Evolutionary conservation across 805 yeast species (phyloP), one percentile per base, ranked within the genome.

Genomic region (Sugiyamaella chiloensis): DNA sequence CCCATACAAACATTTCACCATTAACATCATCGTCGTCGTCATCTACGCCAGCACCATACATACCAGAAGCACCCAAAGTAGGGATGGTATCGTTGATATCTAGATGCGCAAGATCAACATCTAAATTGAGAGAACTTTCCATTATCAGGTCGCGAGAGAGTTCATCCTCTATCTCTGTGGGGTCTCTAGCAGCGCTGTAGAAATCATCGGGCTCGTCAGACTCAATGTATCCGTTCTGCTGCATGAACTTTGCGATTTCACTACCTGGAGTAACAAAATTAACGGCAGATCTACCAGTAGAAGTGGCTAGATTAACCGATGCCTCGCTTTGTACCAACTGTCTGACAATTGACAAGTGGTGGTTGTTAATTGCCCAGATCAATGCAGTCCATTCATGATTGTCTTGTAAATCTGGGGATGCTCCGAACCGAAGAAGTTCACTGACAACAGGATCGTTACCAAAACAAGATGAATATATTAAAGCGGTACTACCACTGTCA

Each of bases 341-440:
- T 40, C 78, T 75, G 12, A 79, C 81, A 39, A 83, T 72, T 9
- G 74, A 72, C 50, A 75, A 63, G 46, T 79, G 78, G 46, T 80
- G 76, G 54, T 82, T 72, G 55, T 81, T 76, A 2, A 87, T 79
- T 0, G 95, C 90, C 96, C 96, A 87, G 93, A 86, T 87, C 39
- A 86, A 64, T 8, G 96, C 65, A 4, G 75, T 65, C 74, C 74
- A 71, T 41, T 64, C 66, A 46, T 60, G 60, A 34, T 60, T 60
- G 55, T 70, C 75, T 45, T 60, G 66, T 17, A 47, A 46, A 42
- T 71, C 63, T 2, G 66, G 63, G 14, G 61, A 49, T 1, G 75
- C 75, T 5, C 66, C 69, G 23, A 49, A 58, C 9, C 62, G 55
- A 30, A 71, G 55, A 39, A 71, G 59, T 44, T 58, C 65, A 14